Evolutionary conservation across 345 rosid genomes (phyloP).

Genomic region (Toxicodendron radicans): DNA sequence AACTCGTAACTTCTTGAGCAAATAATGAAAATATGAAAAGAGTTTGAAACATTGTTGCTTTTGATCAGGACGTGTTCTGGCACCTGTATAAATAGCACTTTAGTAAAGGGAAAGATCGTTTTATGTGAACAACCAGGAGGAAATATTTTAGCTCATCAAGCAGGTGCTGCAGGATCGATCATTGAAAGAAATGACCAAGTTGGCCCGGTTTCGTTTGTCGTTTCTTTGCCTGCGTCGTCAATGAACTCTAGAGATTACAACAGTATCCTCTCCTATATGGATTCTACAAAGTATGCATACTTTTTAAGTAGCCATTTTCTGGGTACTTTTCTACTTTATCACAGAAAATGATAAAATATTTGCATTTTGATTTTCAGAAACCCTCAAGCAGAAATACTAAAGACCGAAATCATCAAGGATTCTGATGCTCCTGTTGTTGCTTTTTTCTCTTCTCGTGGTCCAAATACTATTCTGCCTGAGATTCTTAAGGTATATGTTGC

Average conservation of each 20-base stretch:
- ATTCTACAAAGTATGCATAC: slow-evolving; percentile 34
- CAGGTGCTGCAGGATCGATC: slow-evolving; percentile 43
- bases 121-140: slow-evolving; percentile 7
- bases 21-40: neutral
- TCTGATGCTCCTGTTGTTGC: slow-evolving; percentile 36
- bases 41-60: slow-evolving; percentile 11
- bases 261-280: slow-evolving; percentile 26
- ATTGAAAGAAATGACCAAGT: neutral
- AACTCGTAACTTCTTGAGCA: neutral
- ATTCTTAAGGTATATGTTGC: slow-evolving; percentile 19
- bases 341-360: neutral
- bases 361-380: neutral
- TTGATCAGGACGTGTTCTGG: slow-evolving; percentile 29
- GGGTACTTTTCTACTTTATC: neutral
- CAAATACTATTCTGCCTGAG: slow-evolving; percentile 25
- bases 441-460: slow-evolving; percentile 47
- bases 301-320: neutral
- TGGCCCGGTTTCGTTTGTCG: slow-evolving; percentile 5
- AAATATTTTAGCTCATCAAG: neutral
- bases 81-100: slow-evolving; percentile 28
- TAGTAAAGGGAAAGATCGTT: slow-evolving; percentile 41
- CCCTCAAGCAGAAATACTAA: slow-evolving; percentile 25
- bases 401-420: slow-evolving; percentile 29
- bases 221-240: slow-evolving; percentile 30
- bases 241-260: slow-evolving; percentile 1